Percentiles rank a stretch among this genome's conserved stretches.
Evolutionary conservation across 2,329 filamentous ascomycete species (phyloP).

Genomic region (Ceratocystis papillata): DNA sequence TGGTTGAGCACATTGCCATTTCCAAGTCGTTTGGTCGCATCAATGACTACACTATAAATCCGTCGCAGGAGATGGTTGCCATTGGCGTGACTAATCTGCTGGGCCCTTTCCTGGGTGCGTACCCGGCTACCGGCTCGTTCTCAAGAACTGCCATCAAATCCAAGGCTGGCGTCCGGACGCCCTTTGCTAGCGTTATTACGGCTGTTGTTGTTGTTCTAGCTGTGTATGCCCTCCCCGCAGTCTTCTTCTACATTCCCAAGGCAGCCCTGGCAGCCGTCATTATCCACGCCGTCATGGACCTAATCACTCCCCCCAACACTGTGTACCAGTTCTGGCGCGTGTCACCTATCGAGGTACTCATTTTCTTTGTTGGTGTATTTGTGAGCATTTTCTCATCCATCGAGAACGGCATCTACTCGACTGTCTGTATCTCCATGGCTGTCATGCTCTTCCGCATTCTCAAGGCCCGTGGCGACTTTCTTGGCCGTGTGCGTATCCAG

Average conservation of each 20-base stretch:
- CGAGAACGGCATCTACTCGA: constrained; percentile 78
- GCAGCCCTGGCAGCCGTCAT: constrained; percentile 70
- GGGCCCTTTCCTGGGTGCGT: constrained; percentile 68
- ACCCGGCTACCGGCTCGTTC: constrained; percentile 82
- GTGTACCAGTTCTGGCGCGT: constrained; percentile 85
- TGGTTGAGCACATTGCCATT: constrained; percentile 74
- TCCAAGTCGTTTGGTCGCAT: constrained; percentile 71
- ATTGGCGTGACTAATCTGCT: constrained; percentile 66
- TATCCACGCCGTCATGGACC: constrained; percentile 78
- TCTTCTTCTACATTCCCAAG: constrained; percentile 83
- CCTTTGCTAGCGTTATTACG: constrained; percentile 75
- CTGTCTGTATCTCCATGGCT: constrained; percentile 57
- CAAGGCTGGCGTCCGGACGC: constrained; percentile 83
- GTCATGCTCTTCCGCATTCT: constrained; percentile 67
- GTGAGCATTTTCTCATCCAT: constrained; percentile 73
- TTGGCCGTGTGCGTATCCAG: constrained; percentile 70
- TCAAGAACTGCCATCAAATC: constrained; percentile 86
- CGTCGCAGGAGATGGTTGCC: constrained; percentile 67
- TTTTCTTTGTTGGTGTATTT: constrained; percentile 77
- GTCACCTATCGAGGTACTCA: constrained; percentile 67
- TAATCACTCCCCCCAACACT: constrained; percentile 71
- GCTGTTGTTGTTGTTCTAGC: constrained; percentile 71
- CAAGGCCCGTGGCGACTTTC: constrained; percentile 65
- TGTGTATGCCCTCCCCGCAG: constrained; percentile 67
- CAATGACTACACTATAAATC: constrained; percentile 72